Conservation (phyloP, 768 basidiomycete species). For the Tylopilus vinaceipallidus region DNA sequence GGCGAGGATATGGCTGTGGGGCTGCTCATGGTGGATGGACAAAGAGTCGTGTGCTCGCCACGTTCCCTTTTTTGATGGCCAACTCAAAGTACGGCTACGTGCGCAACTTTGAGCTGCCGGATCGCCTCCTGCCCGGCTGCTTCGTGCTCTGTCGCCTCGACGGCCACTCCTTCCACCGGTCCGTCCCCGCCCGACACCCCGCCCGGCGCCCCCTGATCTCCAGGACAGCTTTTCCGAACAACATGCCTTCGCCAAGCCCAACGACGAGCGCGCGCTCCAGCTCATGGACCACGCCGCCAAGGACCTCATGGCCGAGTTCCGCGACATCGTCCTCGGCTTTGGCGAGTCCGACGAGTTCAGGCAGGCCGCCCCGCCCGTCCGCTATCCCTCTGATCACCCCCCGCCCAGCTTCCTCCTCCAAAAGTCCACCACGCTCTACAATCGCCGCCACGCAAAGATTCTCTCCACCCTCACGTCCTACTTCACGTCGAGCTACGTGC, state of each 20-base stretch:
- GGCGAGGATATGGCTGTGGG: constrained; percentile 28
- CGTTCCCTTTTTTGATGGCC: constrained; percentile 64
- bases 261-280: constrained; percentile 80
- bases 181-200: constrained; percentile 12
- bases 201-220: neutral
- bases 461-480: constrained; percentile 77
- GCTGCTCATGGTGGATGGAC: constrained; percentile 19
- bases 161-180: constrained; percentile 94
- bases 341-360: constrained; percentile 99
- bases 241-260: constrained; percentile 86
- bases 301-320: constrained; percentile 76
- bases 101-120: constrained; percentile 83
- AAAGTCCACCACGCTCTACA: constrained; percentile 73
- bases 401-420: constrained; percentile 77
- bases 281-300: constrained; percentile 92
- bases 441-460: constrained; percentile 85
- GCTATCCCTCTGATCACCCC: neutral
- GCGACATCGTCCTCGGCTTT: constrained; percentile 84
- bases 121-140: constrained; percentile 77
- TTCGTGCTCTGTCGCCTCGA: constrained; percentile 87
- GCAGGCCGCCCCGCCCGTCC: constrained; percentile 35
- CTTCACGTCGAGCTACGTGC: constrained; percentile 90
- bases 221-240: constrained; percentile 72
- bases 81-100: constrained; percentile 94
- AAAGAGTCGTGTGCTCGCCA: neutral